These are phyloP conservation scores for Auricularia cornea DNA, from an alignment of 768 basidiomycete species.

Conservation along the genomic window DNA sequence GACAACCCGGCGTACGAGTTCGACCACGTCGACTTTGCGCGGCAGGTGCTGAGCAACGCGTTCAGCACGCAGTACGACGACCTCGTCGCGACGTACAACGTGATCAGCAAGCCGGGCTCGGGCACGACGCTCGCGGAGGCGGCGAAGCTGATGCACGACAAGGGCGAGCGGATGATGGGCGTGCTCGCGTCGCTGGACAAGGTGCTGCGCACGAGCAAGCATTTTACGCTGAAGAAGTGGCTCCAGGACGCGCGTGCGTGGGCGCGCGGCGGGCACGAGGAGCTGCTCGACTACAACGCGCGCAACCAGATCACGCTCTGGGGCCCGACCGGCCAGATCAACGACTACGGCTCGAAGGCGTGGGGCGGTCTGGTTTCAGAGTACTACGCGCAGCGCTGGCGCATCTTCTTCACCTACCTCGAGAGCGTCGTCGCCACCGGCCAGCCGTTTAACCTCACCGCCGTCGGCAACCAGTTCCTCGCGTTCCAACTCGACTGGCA, in stretches of 20 bases:
- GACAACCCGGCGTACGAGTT: slow-evolving; percentile 27
- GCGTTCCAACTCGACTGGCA: slow-evolving; percentile 28
- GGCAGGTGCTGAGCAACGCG: slow-evolving; percentile 32
- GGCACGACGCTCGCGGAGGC: slow-evolving; percentile 16
- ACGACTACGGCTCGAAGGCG: slow-evolving; percentile 37
- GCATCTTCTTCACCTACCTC: slow-evolving; percentile 27
- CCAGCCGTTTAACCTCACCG: slow-evolving; percentile 20
- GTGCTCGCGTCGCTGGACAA: slow-evolving; percentile 28
- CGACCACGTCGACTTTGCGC: slow-evolving; percentile 32
- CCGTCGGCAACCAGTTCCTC: slow-evolving; percentile 20
- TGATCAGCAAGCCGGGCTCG: slow-evolving; percentile 3
- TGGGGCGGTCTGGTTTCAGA: slow-evolving; percentile 32
- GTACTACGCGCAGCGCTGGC: slow-evolving; percentile 31
- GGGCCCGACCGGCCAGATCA: slow-evolving; percentile 34
- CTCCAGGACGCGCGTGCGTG: slow-evolving; percentile 26
- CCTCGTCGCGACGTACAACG: slow-evolving; percentile 23
- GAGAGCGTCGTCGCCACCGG: slow-evolving; percentile 19
- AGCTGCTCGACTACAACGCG: slow-evolving; percentile 31
- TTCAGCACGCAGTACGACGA: slow-evolving; percentile 26
- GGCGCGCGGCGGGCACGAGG: slow-evolving; percentile 23
- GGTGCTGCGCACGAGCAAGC: slow-evolving; percentile 23
- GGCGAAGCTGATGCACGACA: slow-evolving; percentile 5
- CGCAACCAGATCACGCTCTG: slow-evolving; percentile 37
- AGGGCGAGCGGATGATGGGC: slow-evolving; percentile 19
- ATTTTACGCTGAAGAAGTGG: slow-evolving; percentile 30